Evolutionary conservation across 2,329 filamentous ascomycete species (phyloP), one percentile per base, ranked within the genome.

Genomic region (Ophiostoma perfectum): DNA sequence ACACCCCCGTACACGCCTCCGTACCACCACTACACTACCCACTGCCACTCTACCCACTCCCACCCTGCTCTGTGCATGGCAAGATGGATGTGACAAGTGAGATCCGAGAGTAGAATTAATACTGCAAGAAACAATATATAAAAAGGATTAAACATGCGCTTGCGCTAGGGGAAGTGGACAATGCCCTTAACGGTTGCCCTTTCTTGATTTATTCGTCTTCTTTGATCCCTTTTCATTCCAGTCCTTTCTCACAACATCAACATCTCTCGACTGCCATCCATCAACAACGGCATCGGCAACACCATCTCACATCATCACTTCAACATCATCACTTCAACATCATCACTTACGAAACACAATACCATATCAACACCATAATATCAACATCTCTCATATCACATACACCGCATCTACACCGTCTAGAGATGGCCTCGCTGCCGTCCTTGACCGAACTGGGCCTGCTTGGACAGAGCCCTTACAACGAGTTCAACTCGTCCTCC

Each of bases 361-460:
- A 60, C 14, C 55, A 38, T 18, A 60, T 38, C 18, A 38, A 11
- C 55, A 60, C 18, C 6, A 60, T 42, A 64, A 6, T 41, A 27
- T 7, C 62, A 38, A 18, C 6, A 60, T 27, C 36, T 11, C 36
- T 14, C 18, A 18, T 27, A 18, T 27, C 27, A 27, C 27, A 27
- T 27, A 27, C 27, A 27, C 27, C 27, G 27, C 27, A 27, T 27
- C 27, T 27, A 27, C 27, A 27, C 27, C 27, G 27, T 27, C 27
- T 27, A 27, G 27, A 27, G 27, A 64, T 68, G 18, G 47, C 64
- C 2, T 41, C 62, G 4, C 55, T 71, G 38, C 70, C 70, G 36
- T 71, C 70, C 6, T 60, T 71, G 14, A 66, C 67, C 0, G 70
- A 71, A 27, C 70, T 71, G 14, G 70, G 70, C n/a, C 67, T 71